Base-by-base conservation (phyloP, 176 grass and related monocot genomes). In the Lolium rigidum region DNA sequence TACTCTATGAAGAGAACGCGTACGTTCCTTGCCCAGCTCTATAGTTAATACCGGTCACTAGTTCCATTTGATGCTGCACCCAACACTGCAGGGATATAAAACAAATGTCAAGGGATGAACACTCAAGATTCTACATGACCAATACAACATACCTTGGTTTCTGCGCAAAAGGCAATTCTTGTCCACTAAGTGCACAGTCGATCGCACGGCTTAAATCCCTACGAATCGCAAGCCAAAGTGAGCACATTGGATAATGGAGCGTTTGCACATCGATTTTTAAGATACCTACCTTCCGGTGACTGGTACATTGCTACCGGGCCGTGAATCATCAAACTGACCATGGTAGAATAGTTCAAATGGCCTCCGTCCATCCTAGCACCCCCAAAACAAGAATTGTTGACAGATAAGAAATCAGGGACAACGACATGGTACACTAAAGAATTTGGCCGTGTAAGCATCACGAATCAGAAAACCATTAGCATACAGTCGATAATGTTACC, bases 31-130 rank as follows among this genome's bases (percentile, higher is more conserved):
- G 37, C 8, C 35, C 10, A 70, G 3, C 17, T 20, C 54, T 20
- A 56, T 8, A 39, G 20, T n/a, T 9, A 41, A n/a, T 4, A 18
- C 20, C 1, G 62, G 62, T 92, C 73, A 89, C 18, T 88, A 90
- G 72, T 98, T 91, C 95, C 95, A 98, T 84, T 98, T 98, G 80
- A 98, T 95, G 90, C 79, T 98, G 91, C 95, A 98, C 21, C 95
- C 95, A 61, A 98, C 93, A 80, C 95, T 98, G 46, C 11, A 80
- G 11, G 7, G 28, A 26, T 61, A 80, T n/a, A 67, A n/a, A 79
- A 28, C 1, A 92, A 82, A 67, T 11, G 24, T 72, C 2, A 56
- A 37, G 5, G 58, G 71, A 41, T 14, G 66, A 73, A 41, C 54
- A 60, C 10, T 15, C 24, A 64, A n/a, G 51, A 50, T 75, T 78